Evolutionary conservation across 192 early-diverging fungal species (phyloP).

Genomic region (Chytriomyces confervae): DNA sequence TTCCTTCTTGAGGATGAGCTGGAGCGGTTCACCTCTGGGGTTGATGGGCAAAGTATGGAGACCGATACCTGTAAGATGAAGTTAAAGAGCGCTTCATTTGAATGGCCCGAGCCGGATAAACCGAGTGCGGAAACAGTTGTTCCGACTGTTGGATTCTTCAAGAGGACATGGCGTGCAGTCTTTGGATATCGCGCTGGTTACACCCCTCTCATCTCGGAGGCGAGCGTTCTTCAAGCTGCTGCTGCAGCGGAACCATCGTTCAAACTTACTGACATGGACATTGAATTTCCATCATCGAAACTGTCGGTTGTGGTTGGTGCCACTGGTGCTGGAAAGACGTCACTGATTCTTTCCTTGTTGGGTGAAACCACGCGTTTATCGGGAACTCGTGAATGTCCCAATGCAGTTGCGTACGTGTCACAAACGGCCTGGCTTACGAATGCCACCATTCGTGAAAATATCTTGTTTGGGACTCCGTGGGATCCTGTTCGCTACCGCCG

Average conservation of each 20-base stretch:
- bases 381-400: slow-evolving; percentile 47
- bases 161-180: background rate
- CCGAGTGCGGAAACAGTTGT: background rate
- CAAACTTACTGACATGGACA: slow-evolving; percentile 63
- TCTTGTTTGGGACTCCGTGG: slow-evolving; percentile 65
- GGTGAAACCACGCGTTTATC: slow-evolving; percentile 69
- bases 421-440: slow-evolving; percentile 67
- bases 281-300: slow-evolving; percentile 74
- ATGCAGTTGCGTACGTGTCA: slow-evolving; percentile 68
- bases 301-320: slow-evolving; percentile 81
- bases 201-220: background rate
- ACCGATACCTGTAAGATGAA: background rate
- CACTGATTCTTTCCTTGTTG: slow-evolving; percentile 75
- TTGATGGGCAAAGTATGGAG: background rate
- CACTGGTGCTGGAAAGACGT: slow-evolving; percentile 82
- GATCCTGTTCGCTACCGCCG: slow-evolving; percentile 62
- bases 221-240: background rate
- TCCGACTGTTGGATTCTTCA: background rate
- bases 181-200: background rate
- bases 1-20: slow-evolving; percentile 36
- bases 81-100: background rate
- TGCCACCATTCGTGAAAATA: slow-evolving; percentile 70
- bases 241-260: slow-evolving; percentile 39
- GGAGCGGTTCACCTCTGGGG: slow-evolving; percentile 5
- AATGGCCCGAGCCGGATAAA: slow-evolving; percentile 8